Base-by-base conservation (phyloP, 495 filamentous ascomycete genomes). In the Penicillium maclennaniae region DNA sequence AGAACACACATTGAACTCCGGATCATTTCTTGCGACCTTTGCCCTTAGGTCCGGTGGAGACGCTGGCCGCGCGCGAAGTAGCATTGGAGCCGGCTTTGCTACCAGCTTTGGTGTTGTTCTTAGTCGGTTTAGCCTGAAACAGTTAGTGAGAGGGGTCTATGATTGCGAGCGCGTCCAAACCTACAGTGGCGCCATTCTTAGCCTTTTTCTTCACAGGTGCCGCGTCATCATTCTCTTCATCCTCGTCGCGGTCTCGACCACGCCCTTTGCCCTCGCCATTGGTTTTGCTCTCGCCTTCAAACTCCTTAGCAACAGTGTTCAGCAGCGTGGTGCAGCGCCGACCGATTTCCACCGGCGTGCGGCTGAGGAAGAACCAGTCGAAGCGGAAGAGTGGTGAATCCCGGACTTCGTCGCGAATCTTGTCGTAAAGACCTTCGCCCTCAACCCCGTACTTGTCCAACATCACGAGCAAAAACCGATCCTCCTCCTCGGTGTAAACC, bases 401-500 rank as follows among this genome's bases (percentile, higher is more conserved):
- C 8, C 93, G 85, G 55, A 99, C 95, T 62, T 92, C 90, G 51
- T 93, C 89, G 15, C 91, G 83, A 58, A 96, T 92, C 62, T 82
- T 84, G 55, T 95, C 90, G 59, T 89, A 90, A 47, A 95, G 80
- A 26, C 83, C 81, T 61, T 93, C 91, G 2, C 86, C 87, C 47
- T 95, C 89, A 12, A 97, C 81, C 17, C 95, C 95, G 61, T 87
- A 88, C 69, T 84, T 86, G 67, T 99, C 91, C 3, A 99, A 72
- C 73, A 96, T 87, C 36, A 97, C 92, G 26, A 99, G 78, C 45
- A 99, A 76, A 72, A 99, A 99, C 10, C 95, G 84, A 63, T 99
- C 95, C 70, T 99, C 95, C 64, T 99, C 95, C 64, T 97, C 95
- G 0, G 93, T 97, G 65, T 99, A 99, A 6, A 97, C 91, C 74